Base-by-base conservation (phyloP, 176 grass and related monocot species). In the Phyllostachys edulis region DNA sequence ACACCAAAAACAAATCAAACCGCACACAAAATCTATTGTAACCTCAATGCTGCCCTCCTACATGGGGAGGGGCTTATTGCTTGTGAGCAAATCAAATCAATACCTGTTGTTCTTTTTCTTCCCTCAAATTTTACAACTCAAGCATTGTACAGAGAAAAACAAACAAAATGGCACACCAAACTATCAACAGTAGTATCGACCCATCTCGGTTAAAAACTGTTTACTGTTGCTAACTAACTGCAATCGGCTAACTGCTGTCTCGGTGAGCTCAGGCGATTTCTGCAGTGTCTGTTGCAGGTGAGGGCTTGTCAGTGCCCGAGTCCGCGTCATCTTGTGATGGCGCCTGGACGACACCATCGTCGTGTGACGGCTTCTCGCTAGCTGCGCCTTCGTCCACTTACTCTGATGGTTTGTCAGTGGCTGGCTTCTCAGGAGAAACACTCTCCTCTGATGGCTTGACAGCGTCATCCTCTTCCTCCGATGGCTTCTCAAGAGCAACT, bases 111-210 rank as follows among this genome's bases (percentile, higher is more conserved):
- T 42, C 59, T 16, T 29, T 41, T 15, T 54, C 75, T 63, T 51
- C 39, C 84, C 84, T 87, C 85, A 84, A 90, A 91, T 76, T 88
- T 91, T 88, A 91, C 86, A 88, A 74, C 86, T 88, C 86, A 88
- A 88, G 24, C 78, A 85, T 68, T 73, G 47, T 78, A 85, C 72
- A 87, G 4, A 15, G 7, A 73, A 44, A 32, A 63, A 76, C 27
- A 75, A 71, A 36, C 46, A 46, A 54, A 86, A 82, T 52, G 24
- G 37, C 85, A 90, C 34, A 15, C 75, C 75, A 61, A 86, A 82
- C 51, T 75, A 83, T 83, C 75, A 38, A 55, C 82, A 45, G 57
- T 63, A 64, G 46, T 41, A 86, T 50, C n/a, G 37, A 83, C 39
- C 62, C 66, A 11, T 69, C 76, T 72, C 24, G 21, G 87, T 56